Evolutionary conservation across 441 rosid genomes (phyloP).

Genomic region (Isatis lusitanica): DNA sequence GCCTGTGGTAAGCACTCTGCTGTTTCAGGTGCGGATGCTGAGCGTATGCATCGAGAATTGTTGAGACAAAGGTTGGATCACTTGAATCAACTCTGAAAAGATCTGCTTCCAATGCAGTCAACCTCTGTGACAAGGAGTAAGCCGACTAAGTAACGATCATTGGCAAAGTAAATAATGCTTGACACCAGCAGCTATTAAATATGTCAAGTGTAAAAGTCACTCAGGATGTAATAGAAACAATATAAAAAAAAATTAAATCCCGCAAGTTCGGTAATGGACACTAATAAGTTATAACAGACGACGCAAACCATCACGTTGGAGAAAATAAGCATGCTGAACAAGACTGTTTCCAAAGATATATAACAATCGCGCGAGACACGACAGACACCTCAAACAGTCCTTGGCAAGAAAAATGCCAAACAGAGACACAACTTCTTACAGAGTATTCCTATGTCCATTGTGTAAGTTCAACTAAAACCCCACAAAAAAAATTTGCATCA

Average conservation of each 20-base stretch:
- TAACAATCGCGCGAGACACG: background rate
- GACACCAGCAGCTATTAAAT: background rate
- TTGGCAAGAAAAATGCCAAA: background rate
- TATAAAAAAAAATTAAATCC: background rate
- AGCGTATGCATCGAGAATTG: slow-evolving; percentile 57
- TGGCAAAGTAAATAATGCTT: background rate
- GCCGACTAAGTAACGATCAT: slow-evolving; percentile 17
- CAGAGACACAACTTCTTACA: background rate
- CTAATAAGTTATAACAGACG: background rate
- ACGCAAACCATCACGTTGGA: background rate
- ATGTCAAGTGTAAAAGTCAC: background rate
- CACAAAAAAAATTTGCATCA: background rate
- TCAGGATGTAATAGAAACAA: background rate
- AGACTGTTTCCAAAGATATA: background rate
- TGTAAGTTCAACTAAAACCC: background rate
- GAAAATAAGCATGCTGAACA: slow-evolving; percentile 1
- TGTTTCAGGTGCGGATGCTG: slow-evolving; percentile 63
- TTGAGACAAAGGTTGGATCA: slow-evolving; percentile 53
- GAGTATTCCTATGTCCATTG: background rate
- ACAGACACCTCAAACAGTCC: slow-evolving; percentile 2
- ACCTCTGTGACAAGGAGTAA: slow-evolving; percentile 49
- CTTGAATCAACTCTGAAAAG: slow-evolving; percentile 49
- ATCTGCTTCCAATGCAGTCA: slow-evolving; percentile 64
- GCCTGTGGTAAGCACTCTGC: slow-evolving; percentile 64
- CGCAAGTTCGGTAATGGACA: background rate